Evolutionary conservation across 2,329 filamentous ascomycete species (phyloP).

Genomic region (Dryadomyces quercivorus): DNA sequence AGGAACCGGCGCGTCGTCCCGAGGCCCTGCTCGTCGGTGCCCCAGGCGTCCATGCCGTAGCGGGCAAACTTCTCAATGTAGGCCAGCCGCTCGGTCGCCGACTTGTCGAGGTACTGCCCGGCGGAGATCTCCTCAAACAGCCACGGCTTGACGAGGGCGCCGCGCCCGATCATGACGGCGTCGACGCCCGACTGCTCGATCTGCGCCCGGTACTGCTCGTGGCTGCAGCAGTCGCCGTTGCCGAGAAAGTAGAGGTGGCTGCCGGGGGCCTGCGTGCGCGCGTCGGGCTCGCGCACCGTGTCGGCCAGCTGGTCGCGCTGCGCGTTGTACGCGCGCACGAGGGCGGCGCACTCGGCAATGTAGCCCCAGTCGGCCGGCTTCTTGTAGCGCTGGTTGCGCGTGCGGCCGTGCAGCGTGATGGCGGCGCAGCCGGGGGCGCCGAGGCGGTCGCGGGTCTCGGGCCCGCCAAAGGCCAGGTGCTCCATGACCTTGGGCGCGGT

Average conservation of each 20-base stretch:
- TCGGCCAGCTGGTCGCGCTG: slow-evolving; percentile 56
- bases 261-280: slow-evolving; percentile 55
- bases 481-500: slow-evolving; percentile 73
- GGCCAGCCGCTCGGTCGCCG: slow-evolving; percentile 68
- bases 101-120: slow-evolving; percentile 93
- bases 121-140: slow-evolving; percentile 91
- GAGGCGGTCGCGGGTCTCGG: slow-evolving; percentile 55
- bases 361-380: slow-evolving; percentile 89
- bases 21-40: slow-evolving; percentile 85
- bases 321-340: slow-evolving; percentile 70
- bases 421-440: slow-evolving; percentile 81
- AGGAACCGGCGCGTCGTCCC: slow-evolving; percentile 85
- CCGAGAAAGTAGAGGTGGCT: slow-evolving; percentile 75
- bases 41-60: slow-evolving; percentile 90
- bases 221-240: slow-evolving; percentile 93
- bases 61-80: slow-evolving; percentile 84
- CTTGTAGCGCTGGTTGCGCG: slow-evolving; percentile 88
- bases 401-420: slow-evolving; percentile 90
- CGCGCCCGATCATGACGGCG: slow-evolving; percentile 93
- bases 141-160: slow-evolving; percentile 95
- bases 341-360: slow-evolving; percentile 76
- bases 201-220: slow-evolving; percentile 73
- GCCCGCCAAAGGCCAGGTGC: slow-evolving; percentile 67
- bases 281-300: slow-evolving; percentile 66
- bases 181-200: slow-evolving; percentile 71